A percentile compares a stretch with the other conserved stretches of the same genome.
These are phyloP conservation scores for Raphanus raphanistrum DNA, from an alignment of 345 rosid species.

Conservation along the genomic window DNA sequence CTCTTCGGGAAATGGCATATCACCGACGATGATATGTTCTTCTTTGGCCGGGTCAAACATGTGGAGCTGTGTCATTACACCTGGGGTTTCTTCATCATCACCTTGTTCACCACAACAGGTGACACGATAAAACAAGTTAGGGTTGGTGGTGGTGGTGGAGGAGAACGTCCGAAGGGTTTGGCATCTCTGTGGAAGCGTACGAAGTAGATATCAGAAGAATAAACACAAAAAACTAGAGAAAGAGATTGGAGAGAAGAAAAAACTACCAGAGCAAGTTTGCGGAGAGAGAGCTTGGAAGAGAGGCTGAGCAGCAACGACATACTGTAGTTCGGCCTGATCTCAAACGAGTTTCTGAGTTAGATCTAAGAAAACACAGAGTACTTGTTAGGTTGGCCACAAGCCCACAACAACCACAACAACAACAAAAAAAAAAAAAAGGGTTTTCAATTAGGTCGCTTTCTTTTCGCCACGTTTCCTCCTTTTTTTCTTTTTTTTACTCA, in stretches of 20 bases:
- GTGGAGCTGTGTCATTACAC: background rate
- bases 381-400: too few species aligned
- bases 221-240: background rate
- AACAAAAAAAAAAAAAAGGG: too few species aligned
- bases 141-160: background rate
- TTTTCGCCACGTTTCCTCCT: too few species aligned
- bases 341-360: too few species aligned
- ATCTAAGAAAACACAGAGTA: too few species aligned
- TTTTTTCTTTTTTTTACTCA: too few species aligned
- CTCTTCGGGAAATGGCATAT: background rate
- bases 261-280: background rate
- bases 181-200: background rate
- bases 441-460: too few species aligned
- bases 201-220: background rate
- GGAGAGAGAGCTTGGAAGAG: slow-evolving; percentile 17
- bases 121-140: background rate
- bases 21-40: background rate
- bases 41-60: background rate
- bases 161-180: background rate
- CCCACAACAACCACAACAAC: too few species aligned
- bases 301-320: slow-evolving; percentile 11
- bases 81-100: background rate
- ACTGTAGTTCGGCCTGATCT: too few species aligned
- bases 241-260: background rate
- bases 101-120: background rate